These are phyloP conservation scores for Alnus rubra DNA, from an alignment of 306 rosid species.

Conservation along the genomic window DNA sequence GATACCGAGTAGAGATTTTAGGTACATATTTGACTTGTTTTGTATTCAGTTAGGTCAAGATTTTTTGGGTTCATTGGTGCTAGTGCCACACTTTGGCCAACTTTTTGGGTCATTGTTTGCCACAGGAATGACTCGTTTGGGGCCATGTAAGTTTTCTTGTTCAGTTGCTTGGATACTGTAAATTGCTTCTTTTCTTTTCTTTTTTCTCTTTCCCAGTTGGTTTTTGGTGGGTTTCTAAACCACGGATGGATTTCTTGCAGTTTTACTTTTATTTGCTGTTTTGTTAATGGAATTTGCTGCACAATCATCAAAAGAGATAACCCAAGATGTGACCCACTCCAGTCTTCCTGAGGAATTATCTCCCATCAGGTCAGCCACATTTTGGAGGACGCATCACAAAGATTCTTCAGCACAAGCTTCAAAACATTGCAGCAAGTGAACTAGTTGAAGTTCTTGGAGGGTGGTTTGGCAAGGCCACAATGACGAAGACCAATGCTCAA, in stretches of 20 bases:
- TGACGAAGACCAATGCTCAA: too few relatives aligned
- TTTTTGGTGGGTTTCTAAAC: slow-evolving; percentile 16
- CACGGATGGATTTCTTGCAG: slow-evolving; percentile 39
- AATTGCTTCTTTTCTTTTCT: slow-evolving; percentile 13
- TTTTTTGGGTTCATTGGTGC: slow-evolving; percentile 96
- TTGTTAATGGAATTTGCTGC: slow-evolving; percentile 94
- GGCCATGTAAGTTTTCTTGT: slow-evolving; percentile 70
- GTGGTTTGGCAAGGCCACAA: too few relatives aligned
- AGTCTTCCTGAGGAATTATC: slow-evolving; percentile 52
- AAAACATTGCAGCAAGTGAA: too few relatives aligned
- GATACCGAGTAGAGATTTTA: slow-evolving; percentile 12
- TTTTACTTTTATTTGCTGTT: slow-evolving; percentile 82
- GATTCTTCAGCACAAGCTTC: too few relatives aligned
- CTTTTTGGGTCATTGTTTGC: slow-evolving; percentile 92
- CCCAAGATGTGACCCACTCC: slow-evolving; percentile 42
- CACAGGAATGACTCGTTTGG: slow-evolving; percentile 87
- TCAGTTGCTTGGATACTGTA: slow-evolving; percentile 19
- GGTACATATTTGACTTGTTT: slow-evolving; percentile 36
- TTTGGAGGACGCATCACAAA: neutral
- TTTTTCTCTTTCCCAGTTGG: slow-evolving; percentile 5
- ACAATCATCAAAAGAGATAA: slow-evolving; percentile 78
- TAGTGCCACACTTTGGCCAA: slow-evolving; percentile 98
- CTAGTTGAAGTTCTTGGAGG: too few relatives aligned
- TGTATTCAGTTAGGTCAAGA: slow-evolving; percentile 98
- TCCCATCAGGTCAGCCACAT: slow-evolving; percentile 65